Conservation (phyloP, 177 flowering plant genomes). For the Vitis hybrid region DNA sequence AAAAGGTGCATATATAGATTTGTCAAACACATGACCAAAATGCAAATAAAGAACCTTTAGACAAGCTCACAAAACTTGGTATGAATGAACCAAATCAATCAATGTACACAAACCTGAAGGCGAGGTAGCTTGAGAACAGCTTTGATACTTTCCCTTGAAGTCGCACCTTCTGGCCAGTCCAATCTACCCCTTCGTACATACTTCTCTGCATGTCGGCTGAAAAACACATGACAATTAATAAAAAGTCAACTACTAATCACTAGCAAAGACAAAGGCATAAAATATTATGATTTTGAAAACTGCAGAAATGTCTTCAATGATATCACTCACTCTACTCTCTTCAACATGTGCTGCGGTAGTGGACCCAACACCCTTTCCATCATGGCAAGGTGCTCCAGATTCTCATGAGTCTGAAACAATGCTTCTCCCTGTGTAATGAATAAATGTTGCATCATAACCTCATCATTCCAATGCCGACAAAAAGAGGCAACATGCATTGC, state of each 20-base stretch:
- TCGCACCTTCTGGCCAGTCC: slow-evolving; percentile 90
- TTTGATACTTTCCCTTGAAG: slow-evolving; percentile 78
- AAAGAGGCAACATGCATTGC: neutral
- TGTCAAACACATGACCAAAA: neutral
- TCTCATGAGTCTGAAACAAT: slow-evolving; percentile 77
- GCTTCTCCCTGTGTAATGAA: slow-evolving; percentile 58
- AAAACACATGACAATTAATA: neutral
- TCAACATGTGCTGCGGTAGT: slow-evolving; percentile 64
- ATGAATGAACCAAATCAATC: neutral
- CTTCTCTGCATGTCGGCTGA: slow-evolving; percentile 74
- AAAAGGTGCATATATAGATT: neutral
- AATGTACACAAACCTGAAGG: slow-evolving; percentile 49
- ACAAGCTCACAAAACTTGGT: neutral
- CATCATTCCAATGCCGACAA: neutral
- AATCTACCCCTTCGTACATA: slow-evolving; percentile 70
- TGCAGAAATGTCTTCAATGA: neutral
- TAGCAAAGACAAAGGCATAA: neutral
- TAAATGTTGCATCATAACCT: neutral
- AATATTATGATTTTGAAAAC: too few relatives aligned
- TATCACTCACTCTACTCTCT: slow-evolving; percentile 51
- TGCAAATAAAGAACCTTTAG: neutral
- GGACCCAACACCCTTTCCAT: slow-evolving; percentile 80
- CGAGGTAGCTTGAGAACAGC: slow-evolving; percentile 73
- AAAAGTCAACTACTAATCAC: neutral
- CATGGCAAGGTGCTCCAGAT: slow-evolving; percentile 80